A percentile compares a stretch with the other conserved stretches of the same genome.
phyloP scores from a whole-genome alignment of 2,329 filamentous ascomycete species.

The Hypomyces rosellus region DNA sequence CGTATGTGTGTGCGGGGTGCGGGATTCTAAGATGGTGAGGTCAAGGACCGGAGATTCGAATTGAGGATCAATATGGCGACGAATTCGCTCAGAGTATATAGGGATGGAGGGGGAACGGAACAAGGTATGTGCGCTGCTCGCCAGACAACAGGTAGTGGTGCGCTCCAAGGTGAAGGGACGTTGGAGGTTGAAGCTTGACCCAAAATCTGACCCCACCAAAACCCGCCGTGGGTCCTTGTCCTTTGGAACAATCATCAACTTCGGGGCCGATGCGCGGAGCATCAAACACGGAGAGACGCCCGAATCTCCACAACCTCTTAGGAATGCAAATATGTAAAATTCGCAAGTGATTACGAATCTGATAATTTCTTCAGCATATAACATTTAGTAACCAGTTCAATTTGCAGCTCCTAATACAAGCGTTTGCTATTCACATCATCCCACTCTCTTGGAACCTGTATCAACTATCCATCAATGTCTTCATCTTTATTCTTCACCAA shows the following conservation, averaged over 20 bases:
- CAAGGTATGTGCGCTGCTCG: not conserved
- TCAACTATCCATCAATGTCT: not conserved
- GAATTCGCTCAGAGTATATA: not conserved
- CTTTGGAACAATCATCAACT: not conserved
- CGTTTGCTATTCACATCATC: too few relatives aligned
- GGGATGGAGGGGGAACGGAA: not conserved
- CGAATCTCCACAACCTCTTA: not conserved
- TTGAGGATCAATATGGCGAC: not conserved
- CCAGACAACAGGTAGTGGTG: not conserved
- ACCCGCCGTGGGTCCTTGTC: conserved; percentile 4
- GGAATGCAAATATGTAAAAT: not conserved
- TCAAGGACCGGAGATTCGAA: not conserved
- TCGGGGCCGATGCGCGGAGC: not conserved
- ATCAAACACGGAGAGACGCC: not conserved
- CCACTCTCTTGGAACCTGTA: too few relatives aligned
- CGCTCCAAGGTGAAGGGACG: not conserved
- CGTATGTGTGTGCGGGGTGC: not conserved
- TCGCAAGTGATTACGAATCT: too few relatives aligned
- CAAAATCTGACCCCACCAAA: conserved; percentile 10
- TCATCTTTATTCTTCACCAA: not conserved
- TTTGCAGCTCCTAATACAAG: too few relatives aligned
- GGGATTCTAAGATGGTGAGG: not conserved
- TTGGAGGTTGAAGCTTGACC: conserved; percentile 2
- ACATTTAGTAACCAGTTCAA: too few relatives aligned
- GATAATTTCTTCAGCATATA: too few relatives aligned